Evolutionary conservation across 176 grass and related monocot genomes (phyloP).

Genomic region (Echinochloa phyllopogon): DNA sequence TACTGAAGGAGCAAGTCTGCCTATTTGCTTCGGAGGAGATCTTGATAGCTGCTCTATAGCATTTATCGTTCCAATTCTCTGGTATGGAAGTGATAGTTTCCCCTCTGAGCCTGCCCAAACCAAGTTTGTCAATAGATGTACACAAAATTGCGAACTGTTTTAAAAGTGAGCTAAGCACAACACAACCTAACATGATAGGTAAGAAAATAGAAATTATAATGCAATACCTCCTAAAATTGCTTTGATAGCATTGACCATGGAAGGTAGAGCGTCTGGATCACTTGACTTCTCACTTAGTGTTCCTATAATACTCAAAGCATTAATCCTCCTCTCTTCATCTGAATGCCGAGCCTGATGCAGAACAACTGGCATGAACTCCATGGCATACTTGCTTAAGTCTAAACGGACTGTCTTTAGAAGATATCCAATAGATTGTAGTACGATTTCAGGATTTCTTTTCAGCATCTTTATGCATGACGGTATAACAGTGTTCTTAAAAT

Average conservation of each 20-base stretch:
- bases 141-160: slow-evolving; percentile 12
- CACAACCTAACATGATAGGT: slow-evolving; percentile 36
- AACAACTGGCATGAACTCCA: slow-evolving; percentile 82
- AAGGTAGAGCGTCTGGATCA: slow-evolving; percentile 85
- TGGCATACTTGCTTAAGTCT: slow-evolving; percentile 88
- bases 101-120: slow-evolving; percentile 89
- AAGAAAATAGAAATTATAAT: slow-evolving; percentile 30
- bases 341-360: slow-evolving; percentile 81
- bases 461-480: slow-evolving; percentile 96
- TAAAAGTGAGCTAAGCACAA: slow-evolving; percentile 18
- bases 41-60: slow-evolving; percentile 82
- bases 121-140: slow-evolving; percentile 42
- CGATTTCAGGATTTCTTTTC: slow-evolving; percentile 96
- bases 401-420: slow-evolving; percentile 68
- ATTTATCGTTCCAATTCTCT: slow-evolving; percentile 89
- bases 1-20: slow-evolving; percentile 70
- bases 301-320: slow-evolving; percentile 80
- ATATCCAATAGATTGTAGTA: slow-evolving; percentile 79
- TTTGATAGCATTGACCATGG: slow-evolving; percentile 84
- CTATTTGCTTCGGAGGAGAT: slow-evolving; percentile 70
- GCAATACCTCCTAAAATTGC: slow-evolving; percentile 82
- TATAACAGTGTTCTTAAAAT: slow-evolving; percentile 76
- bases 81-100: slow-evolving; percentile 81
- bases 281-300: slow-evolving; percentile 83
- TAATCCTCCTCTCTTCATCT: slow-evolving; percentile 81